A percentile compares a stretch with the other conserved stretches of the same genome.
These are phyloP conservation scores for Clitoria ternatea DNA, from an alignment of 306 rosid genomes.

Conservation along the genomic window DNA sequence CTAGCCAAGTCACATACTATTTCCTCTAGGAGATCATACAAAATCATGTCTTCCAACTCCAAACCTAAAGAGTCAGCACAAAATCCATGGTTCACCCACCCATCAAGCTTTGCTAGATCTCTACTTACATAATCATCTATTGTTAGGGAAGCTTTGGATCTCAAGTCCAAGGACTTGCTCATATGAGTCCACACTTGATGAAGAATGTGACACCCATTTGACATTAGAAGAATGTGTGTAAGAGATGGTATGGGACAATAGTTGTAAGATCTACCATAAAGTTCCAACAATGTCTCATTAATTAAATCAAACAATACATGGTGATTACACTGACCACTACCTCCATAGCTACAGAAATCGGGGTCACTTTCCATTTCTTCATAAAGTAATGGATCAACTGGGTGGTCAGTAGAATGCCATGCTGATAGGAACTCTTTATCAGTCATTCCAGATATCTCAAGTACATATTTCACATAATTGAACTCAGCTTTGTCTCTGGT, in stretches of 20 bases:
- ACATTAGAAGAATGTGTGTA: slow-evolving; percentile 31
- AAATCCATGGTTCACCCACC: slow-evolving; percentile 50
- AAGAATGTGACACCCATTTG: slow-evolving; percentile 32
- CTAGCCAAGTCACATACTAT: slow-evolving; percentile 15
- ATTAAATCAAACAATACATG: slow-evolving; percentile 54
- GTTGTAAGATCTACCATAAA: slow-evolving; percentile 41
- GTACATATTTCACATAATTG: slow-evolving; percentile 48
- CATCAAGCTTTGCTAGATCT: slow-evolving; percentile 42
- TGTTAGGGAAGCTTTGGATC: slow-evolving; percentile 26
- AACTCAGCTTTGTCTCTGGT: slow-evolving; percentile 27
- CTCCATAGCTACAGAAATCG: slow-evolving; percentile 32
- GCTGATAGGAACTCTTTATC: slow-evolving; percentile 26
- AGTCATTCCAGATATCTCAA: slow-evolving; percentile 48
- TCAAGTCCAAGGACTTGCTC: slow-evolving; percentile 42
- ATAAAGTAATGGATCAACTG: slow-evolving; percentile 40
- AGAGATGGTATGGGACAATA: slow-evolving; percentile 28
- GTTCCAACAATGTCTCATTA: slow-evolving; percentile 60
- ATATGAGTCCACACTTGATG: slow-evolving; percentile 51
- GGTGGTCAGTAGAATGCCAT: slow-evolving; percentile 47
- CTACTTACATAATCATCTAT: slow-evolving; percentile 37
- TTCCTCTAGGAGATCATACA: slow-evolving; percentile 56
- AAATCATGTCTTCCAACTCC: slow-evolving; percentile 51
- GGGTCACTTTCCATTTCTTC: slow-evolving; percentile 45
- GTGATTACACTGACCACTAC: slow-evolving; percentile 38
- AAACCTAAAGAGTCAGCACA: slow-evolving; percentile 43